A percentile compares a stretch with the other conserved stretches of the same genome.
Evolutionary conservation across 148 eudicot species (phyloP).

Genomic region (Rhododendron williamsianum): DNA sequence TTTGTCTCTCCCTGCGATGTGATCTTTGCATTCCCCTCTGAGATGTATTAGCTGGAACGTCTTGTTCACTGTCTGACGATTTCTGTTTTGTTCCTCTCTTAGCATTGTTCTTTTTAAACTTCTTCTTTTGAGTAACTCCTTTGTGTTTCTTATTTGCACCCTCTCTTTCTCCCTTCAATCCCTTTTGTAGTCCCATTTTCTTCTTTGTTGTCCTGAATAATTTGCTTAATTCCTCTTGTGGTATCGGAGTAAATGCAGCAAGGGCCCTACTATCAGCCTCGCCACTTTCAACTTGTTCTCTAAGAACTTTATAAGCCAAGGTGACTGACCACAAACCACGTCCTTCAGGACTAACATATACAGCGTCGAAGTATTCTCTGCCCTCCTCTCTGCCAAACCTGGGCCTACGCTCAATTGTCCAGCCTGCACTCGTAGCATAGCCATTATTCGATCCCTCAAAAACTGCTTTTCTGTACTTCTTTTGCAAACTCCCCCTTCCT

Average conservation of each 20-base stretch:
- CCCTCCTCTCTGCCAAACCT: conserved; percentile 25
- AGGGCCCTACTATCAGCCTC: conserved; percentile 23
- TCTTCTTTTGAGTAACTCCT: conserved; percentile 10
- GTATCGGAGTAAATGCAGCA: conserved; percentile 54
- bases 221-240: conserved; percentile 55
- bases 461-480: conserved; percentile 35
- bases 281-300: conserved; percentile 49
- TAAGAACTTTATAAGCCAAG: conserved; percentile 53
- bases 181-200: conserved; percentile 31
- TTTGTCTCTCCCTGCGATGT: conserved; percentile 26
- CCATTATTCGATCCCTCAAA: conserved; percentile 55
- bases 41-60: conserved; percentile 6
- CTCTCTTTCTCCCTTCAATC: conserved; percentile 11
- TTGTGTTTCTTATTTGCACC: conserved; percentile 19
- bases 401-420: conserved; percentile 70
- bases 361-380: conserved; percentile 55
- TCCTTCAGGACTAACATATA: conserved; percentile 61
- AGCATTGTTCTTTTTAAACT: conserved; percentile 8
- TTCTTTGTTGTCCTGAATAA: conserved; percentile 49
- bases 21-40: conserved; percentile 30
- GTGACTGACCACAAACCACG: conserved; percentile 81
- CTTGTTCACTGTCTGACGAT: neutral
- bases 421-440: conserved; percentile 60
- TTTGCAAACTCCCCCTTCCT: conserved; percentile 18
- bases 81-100: conserved; percentile 15